Base-by-base conservation (phyloP, 768 basidiomycete species). In the Termitomyces sp. region DNA sequence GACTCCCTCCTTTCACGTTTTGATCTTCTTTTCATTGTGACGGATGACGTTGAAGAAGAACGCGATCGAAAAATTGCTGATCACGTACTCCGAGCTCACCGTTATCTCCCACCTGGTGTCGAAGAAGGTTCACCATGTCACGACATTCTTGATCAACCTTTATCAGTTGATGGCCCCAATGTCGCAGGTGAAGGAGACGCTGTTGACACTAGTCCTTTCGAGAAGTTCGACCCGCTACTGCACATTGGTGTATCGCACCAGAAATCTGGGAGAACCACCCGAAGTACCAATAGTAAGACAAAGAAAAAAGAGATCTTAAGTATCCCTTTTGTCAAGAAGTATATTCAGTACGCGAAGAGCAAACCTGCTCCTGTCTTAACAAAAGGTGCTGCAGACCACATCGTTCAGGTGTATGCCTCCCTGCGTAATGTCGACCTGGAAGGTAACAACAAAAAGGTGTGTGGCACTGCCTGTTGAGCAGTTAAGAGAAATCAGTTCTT, bases 1-100 rank as follows among this genome's bases (percentile, higher is more conserved):
- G 96, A 98, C 71, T 99, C 96, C 26, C 82, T 99, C 40, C 83
- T 99, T 38, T 98, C 96, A 24, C 96, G 96, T 84, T 99, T 99
- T 76, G 96, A 99, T 77, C 75, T 99, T 54, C 83, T 99, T 40
- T 99, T 99, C 69, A 89, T 99, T 54, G 94, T 99, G 18, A 99
- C 94, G 0, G 97, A 98, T 73, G 96, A 99, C 68, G 94, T 98
- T 9, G 93, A 98, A 65, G 96, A 98, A 74, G 82, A 85, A 62
- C 83, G 94, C 33, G 97, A 99, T 72, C 87, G 97, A 16, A 81
- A 79, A 71, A 97, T 99, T 66, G 95, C 96, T 51, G 97, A 99
- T 74, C 97, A 99, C 67, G 95, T 99, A 62, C 83, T 99, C 52
- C 84, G 97, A 26, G 90, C 98, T 83, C 97, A 99, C 71, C 87